Conservation (phyloP, 2,329 filamentous ascomycete genomes). For the Aspergillus carbonarius region DNA sequence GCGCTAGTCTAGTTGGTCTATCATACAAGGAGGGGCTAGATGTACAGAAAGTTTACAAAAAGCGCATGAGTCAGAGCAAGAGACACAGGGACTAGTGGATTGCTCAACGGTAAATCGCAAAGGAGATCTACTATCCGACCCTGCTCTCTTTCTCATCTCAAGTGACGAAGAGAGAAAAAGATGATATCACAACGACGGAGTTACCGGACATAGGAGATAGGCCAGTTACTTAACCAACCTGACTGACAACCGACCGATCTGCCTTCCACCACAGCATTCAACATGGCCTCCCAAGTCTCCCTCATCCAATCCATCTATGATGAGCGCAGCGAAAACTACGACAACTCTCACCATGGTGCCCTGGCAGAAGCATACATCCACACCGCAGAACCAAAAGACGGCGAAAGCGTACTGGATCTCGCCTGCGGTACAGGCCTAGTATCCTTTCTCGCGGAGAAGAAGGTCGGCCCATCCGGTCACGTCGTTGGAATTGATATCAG, state of each 20-base stretch:
- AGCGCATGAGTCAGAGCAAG: no score
- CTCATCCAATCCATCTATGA: conserved; percentile 6
- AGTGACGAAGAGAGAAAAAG: background rate
- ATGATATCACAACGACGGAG: background rate
- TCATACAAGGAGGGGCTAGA: no score
- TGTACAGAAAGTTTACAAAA: no score
- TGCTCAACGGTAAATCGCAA: no score
- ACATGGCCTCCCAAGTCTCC: background rate
- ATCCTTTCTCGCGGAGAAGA: background rate
- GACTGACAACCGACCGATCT: background rate
- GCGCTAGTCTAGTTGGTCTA: no score
- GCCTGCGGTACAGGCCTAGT: conserved; percentile 8
- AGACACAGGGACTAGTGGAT: no score
- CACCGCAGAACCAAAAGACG: background rate
- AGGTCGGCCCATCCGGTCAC: background rate
- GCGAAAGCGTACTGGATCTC: conserved; percentile 1
- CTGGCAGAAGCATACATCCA: conserved; percentile 9
- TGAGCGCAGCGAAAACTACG: conserved; percentile 6
- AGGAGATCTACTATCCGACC: no score
- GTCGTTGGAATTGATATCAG: conserved; percentile 8
- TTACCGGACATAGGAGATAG: background rate
- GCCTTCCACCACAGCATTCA: background rate
- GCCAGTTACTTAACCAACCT: background rate
- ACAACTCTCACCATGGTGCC: conserved; percentile 1
- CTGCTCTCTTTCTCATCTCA: no score